Conservation (phyloP, 2,329 filamentous ascomycete genomes). For the Chrysoporthe austroafricana region DNA sequence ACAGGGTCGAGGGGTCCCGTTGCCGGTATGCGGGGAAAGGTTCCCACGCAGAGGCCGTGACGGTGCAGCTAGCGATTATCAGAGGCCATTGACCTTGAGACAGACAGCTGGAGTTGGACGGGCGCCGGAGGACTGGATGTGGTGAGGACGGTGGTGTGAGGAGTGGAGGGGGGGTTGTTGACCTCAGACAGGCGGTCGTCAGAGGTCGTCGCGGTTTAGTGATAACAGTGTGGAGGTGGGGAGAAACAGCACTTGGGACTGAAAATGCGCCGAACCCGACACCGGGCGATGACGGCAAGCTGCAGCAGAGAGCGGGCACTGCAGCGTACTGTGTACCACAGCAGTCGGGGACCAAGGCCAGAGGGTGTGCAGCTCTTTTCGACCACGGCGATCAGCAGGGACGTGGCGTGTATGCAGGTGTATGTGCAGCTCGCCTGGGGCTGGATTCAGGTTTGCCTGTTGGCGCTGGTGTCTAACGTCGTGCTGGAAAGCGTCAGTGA, state of each 20-base stretch:
- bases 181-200: constrained; percentile 15
- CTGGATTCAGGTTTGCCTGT: neutral
- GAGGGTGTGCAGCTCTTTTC: neutral
- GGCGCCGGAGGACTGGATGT: neutral
- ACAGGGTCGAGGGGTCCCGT: constrained; percentile 31
- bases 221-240: constrained; percentile 6
- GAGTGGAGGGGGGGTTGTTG: constrained; percentile 1
- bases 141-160: neutral
- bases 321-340: neutral
- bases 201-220: neutral
- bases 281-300: constrained; percentile 14
- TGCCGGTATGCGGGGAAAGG: constrained; percentile 39
- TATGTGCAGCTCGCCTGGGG: neutral
- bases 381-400: neutral
- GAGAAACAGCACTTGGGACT: neutral
- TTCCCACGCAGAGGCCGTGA: constrained; percentile 51
- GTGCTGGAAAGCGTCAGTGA: neutral
- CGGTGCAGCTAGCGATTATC: constrained; percentile 57
- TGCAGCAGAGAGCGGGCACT: constrained; percentile 9
- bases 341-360: neutral
- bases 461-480: neutral
- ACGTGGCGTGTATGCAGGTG: neutral
- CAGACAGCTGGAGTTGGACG: neutral
- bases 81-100: constrained; percentile 57
- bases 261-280: constrained; percentile 10